Conservation (phyloP, 1,139 yeast genomes). For the Hemisphaericaspora subhashii region DNA sequence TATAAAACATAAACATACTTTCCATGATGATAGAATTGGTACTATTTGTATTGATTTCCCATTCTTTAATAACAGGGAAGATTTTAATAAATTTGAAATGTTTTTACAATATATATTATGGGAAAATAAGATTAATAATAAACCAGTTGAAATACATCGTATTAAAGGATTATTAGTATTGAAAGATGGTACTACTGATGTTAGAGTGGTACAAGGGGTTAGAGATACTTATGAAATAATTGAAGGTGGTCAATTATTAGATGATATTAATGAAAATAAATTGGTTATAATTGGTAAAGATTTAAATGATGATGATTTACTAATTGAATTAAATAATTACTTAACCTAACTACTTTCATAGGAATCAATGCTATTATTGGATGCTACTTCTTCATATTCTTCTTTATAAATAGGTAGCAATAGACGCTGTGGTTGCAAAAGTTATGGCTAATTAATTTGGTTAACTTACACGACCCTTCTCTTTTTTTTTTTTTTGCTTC, state of each 20-base stretch:
- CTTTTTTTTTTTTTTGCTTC: not conserved
- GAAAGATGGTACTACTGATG: slow-evolving; percentile 26
- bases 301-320: slow-evolving; percentile 35
- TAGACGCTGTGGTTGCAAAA: no score
- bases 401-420: no score
- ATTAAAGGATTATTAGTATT: slow-evolving; percentile 70
- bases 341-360: slow-evolving; percentile 5
- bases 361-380: no score
- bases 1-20: slow-evolving; percentile 19
- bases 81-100: slow-evolving; percentile 48
- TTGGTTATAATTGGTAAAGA: slow-evolving; percentile 83
- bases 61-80: slow-evolving; percentile 28
- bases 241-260: slow-evolving; percentile 45
- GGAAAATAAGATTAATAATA: slow-evolving; percentile 52
- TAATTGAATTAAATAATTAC: slow-evolving; percentile 23
- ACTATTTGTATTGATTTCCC: slow-evolving; percentile 62
- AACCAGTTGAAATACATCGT: slow-evolving; percentile 69
- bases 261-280: slow-evolving; percentile 45
- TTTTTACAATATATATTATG: slow-evolving; percentile 70
- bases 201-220: slow-evolving; percentile 88
- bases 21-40: slow-evolving; percentile 56
- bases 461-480: not conserved
- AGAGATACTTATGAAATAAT: slow-evolving; percentile 86
- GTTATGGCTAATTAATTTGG: no score
- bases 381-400: no score